Conservation (phyloP, 73 alveolate genomes). For the Paramecium caudatum region DNA sequence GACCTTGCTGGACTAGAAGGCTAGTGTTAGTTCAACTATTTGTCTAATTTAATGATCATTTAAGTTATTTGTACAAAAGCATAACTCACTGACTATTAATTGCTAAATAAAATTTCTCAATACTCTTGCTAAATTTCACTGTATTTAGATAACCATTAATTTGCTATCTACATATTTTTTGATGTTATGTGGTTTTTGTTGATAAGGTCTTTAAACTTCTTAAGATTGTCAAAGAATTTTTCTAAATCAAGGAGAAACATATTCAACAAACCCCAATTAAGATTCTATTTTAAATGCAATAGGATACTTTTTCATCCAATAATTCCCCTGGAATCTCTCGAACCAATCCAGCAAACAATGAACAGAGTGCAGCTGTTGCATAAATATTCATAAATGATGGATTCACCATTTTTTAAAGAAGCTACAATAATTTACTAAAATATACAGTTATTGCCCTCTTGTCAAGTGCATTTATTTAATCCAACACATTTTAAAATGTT, state of each 20-base stretch:
- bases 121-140: constrained; percentile 23
- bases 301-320: constrained; percentile 45
- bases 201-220: neutral
- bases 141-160: constrained; percentile 42
- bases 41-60: constrained; percentile 20
- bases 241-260: constrained; percentile 29
- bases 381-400: constrained; percentile 53
- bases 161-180: constrained; percentile 28
- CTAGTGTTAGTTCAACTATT: neutral
- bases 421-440: neutral
- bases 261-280: constrained; percentile 6
- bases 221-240: constrained; percentile 19
- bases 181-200: constrained; percentile 22
- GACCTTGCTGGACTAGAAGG: constrained; percentile 58
- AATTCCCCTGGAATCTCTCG: constrained; percentile 11
- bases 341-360: constrained; percentile 21
- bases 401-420: constrained; percentile 20
- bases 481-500: constrained; percentile 10
- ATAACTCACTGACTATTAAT: neutral
- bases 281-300: neutral
- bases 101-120: neutral
- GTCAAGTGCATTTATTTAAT: constrained; percentile 24
- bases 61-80: neutral
- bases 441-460: neutral
- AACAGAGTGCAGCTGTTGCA: constrained; percentile 48